Conservation (phyloP, 768 basidiomycete species). For the Termitomyces sp. region DNA sequence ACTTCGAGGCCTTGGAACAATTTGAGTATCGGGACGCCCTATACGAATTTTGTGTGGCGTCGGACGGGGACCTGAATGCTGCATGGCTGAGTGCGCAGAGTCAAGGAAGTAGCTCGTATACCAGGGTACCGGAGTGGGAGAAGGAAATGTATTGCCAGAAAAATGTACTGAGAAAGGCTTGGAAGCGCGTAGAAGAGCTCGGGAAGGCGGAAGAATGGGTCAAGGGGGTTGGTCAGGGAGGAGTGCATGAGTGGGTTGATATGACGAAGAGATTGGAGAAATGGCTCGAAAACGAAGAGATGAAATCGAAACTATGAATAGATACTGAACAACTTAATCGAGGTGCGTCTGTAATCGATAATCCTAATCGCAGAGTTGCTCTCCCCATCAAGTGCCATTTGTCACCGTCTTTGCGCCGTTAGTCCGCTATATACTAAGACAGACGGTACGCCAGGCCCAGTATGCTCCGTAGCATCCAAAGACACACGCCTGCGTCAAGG, state of each 20-base stretch:
- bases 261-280: constrained; percentile 27
- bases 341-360: neutral
- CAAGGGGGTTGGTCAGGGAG: constrained; percentile 53
- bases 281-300: constrained; percentile 21
- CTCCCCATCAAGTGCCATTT: neutral
- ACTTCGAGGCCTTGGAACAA: constrained; percentile 45
- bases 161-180: constrained; percentile 41
- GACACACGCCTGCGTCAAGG: neutral
- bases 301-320: constrained; percentile 3
- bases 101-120: constrained; percentile 2
- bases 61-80: neutral
- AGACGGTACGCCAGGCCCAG: neutral
- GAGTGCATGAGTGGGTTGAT: constrained; percentile 56
- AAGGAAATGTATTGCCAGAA: constrained; percentile 47
- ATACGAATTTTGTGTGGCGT: constrained; percentile 35
- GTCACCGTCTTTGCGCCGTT: no score
- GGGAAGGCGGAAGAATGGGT: constrained; percentile 60
- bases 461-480: neutral
- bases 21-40: constrained; percentile 65
- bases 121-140: constrained; percentile 48
- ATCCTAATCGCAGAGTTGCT: no score
- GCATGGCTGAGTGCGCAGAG: constrained; percentile 1
- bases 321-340: neutral
- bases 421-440: no score
- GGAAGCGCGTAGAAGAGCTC: constrained; percentile 49